These are phyloP conservation scores for Tetrapyrgos nigripes DNA, from an alignment of 1,284 basidiomycete species.

Conservation along the genomic window DNA sequence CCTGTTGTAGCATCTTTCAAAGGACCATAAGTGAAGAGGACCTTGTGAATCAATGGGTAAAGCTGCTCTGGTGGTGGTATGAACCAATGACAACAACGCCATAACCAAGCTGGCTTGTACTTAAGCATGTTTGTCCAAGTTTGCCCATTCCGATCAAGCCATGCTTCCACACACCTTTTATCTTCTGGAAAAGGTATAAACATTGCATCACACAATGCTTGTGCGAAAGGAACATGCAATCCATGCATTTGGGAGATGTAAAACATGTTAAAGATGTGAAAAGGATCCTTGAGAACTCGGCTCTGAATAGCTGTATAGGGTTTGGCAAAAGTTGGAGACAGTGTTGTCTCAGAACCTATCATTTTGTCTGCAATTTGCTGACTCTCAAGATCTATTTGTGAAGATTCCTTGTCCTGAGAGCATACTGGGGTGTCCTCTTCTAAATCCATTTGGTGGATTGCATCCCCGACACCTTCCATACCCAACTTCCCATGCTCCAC, in stretches of 20 bases:
- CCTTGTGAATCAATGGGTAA: constrained; percentile 24
- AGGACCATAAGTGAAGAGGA: constrained; percentile 33
- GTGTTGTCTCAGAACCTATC: too few relatives aligned
- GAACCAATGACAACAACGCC: constrained; percentile 22
- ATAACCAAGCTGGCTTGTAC: constrained; percentile 27
- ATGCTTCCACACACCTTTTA: constrained; percentile 21
- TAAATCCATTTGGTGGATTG: too few relatives aligned
- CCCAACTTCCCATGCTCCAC: too few relatives aligned
- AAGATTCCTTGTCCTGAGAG: too few relatives aligned
- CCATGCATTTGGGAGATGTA: constrained; percentile 32
- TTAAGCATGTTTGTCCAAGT: constrained; percentile 26
- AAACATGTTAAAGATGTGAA: constrained; percentile 35
- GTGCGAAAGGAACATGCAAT: constrained; percentile 24
- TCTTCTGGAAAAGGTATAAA: constrained; percentile 31
- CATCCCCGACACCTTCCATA: too few relatives aligned
- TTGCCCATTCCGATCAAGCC: constrained; percentile 16
- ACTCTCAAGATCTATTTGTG: too few relatives aligned
- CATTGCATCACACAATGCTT: constrained; percentile 32
- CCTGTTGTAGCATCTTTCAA: constrained; percentile 33
- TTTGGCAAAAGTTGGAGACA: too few relatives aligned
- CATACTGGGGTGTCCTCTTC: too few relatives aligned
- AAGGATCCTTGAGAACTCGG: constrained; percentile 31
- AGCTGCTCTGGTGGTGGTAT: constrained; percentile 37
- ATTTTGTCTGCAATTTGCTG: too few relatives aligned
- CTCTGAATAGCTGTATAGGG: too few relatives aligned